phyloP scores from a whole-genome alignment of 1,284 basidiomycete species.

The Leccinum subspadiceum region DNA sequence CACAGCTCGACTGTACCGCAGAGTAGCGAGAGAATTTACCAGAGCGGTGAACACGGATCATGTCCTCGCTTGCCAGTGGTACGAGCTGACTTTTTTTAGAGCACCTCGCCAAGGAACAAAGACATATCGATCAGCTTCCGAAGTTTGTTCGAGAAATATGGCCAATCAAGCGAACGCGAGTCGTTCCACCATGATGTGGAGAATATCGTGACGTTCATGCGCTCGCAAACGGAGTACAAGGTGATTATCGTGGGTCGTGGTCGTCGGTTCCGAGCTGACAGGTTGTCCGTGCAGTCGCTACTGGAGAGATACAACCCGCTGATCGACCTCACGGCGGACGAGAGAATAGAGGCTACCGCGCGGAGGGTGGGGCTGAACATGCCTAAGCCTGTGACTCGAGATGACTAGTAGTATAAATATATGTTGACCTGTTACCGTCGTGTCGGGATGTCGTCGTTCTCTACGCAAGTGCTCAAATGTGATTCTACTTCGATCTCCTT shows the following conservation, averaged over 20 bases:
- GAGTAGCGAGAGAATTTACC: conserved; percentile 43
- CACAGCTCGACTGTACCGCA: conserved; percentile 37
- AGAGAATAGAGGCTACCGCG: conserved; percentile 81
- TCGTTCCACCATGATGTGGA: conserved; percentile 50
- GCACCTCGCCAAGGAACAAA: conserved; percentile 49
- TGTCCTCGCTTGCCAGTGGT: neutral
- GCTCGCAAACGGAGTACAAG: conserved; percentile 61
- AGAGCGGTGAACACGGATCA: conserved; percentile 36
- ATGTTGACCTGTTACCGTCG: conserved; percentile 4
- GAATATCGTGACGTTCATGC: conserved; percentile 71
- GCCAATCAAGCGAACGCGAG: conserved; percentile 24
- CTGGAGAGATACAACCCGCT: conserved; percentile 82
- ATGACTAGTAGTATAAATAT: conserved; percentile 6
- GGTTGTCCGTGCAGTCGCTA: conserved; percentile 48
- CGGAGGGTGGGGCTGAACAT: conserved; percentile 82
- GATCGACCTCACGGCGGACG: conserved; percentile 73
- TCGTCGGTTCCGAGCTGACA: conserved; percentile 4
- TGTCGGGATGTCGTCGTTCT: conserved; percentile 5
- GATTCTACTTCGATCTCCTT: conserved; percentile 58
- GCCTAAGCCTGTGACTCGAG: conserved; percentile 54
- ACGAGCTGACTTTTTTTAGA: conserved; percentile 15
- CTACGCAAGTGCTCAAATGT: conserved; percentile 46
- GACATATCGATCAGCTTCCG: conserved; percentile 55
- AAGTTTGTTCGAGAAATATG: conserved; percentile 48
- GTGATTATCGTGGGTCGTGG: conserved; percentile 24